Conservation (phyloP, 1,284 basidiomycete genomes). For the Irpex sp. region DNA sequence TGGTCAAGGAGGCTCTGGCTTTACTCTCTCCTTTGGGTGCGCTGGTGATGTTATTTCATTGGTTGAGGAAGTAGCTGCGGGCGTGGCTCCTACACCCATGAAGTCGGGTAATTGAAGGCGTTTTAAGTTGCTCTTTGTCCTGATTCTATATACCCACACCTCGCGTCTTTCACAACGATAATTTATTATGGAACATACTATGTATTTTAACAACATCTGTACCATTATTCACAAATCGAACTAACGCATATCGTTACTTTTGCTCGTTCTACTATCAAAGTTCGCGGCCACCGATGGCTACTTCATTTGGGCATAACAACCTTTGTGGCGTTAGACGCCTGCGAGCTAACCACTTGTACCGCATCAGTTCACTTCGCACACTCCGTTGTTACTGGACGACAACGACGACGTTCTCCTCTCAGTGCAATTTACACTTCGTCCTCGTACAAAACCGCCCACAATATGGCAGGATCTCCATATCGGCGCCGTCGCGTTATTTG, state of each 20-base stretch:
- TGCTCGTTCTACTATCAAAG: too few relatives aligned
- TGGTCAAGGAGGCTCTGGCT: constrained; percentile 31
- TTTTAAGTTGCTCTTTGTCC: neutral
- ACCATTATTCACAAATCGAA: neutral
- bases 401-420: neutral
- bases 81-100: constrained; percentile 11
- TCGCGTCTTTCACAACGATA: neutral
- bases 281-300: neutral
- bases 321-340: constrained; percentile 1
- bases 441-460: neutral
- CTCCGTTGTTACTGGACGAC: neutral
- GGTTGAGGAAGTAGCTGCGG: constrained; percentile 14
- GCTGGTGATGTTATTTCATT: constrained; percentile 16
- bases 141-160: neutral
- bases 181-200: neutral
- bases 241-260: too few relatives aligned
- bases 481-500: constrained; percentile 44
- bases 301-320: neutral
- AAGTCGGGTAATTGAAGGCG: neutral
- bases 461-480: constrained; percentile 22
- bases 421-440: too few relatives aligned
- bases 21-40: constrained; percentile 20
- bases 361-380: neutral
- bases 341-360: neutral
- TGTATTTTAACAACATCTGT: neutral